A percentile compares a stretch with the other conserved stretches of the same genome.
Conservation (phyloP, 768 basidiomycete genomes). For the Naganishia onofrii region DNA sequence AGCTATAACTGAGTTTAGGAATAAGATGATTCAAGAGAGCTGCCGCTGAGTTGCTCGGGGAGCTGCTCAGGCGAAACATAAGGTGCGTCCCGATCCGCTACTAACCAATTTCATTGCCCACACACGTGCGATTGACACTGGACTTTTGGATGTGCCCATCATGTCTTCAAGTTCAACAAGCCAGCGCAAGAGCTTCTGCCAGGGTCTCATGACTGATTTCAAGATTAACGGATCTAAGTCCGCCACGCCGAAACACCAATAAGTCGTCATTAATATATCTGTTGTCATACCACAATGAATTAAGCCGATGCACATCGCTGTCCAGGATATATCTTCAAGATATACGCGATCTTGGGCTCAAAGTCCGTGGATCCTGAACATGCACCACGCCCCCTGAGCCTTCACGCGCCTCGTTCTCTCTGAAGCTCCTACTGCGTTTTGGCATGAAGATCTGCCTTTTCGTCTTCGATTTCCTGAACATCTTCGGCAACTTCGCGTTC, state of each 20-base stretch:
- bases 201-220: too few species aligned
- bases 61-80: background rate
- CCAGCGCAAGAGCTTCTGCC: background rate
- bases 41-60: too few species aligned
- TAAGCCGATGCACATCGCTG: background rate
- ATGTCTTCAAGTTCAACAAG: background rate
- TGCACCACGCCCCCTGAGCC: background rate
- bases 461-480: constrained; percentile 3
- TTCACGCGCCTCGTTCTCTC: background rate
- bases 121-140: background rate
- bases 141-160: background rate
- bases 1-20: too few species aligned
- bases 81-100: background rate
- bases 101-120: background rate
- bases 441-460: constrained; percentile 17
- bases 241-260: too few species aligned
- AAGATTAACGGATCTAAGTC: too few species aligned
- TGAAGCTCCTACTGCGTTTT: background rate
- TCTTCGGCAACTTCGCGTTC: constrained; percentile 50
- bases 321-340: background rate
- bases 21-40: background rate
- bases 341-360: background rate
- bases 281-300: background rate
- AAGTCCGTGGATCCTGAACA: background rate
- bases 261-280: background rate